A percentile compares a stretch with the other conserved stretches of the same genome.
Conservation (phyloP, 257 asterid species). For the Galeopsis tetrahit region DNA sequence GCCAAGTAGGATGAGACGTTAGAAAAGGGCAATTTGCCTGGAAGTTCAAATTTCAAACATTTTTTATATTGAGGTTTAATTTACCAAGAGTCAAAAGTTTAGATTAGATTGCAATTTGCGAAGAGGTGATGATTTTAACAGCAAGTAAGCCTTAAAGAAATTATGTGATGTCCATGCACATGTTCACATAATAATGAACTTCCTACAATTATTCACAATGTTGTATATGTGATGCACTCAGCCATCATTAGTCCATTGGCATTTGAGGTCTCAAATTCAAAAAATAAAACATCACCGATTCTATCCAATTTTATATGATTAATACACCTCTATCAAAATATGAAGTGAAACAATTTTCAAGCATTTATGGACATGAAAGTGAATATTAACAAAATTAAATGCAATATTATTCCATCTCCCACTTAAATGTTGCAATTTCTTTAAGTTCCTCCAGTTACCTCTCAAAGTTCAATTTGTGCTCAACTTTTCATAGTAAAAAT, state of each 20-base stretch:
- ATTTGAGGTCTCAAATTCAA: neutral
- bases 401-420: neutral
- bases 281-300: neutral
- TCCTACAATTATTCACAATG: neutral
- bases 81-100: too few species aligned
- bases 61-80: too few species aligned
- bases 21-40: too few species aligned
- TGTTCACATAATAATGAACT: neutral
- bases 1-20: too few species aligned
- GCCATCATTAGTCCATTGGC: neutral
- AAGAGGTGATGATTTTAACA: too few species aligned
- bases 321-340: neutral
- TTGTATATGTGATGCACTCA: conserved; percentile 8
- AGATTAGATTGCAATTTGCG: too few species aligned
- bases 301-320: neutral
- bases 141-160: neutral
- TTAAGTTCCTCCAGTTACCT: neutral
- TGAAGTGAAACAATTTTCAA: neutral
- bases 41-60: too few species aligned
- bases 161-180: neutral
- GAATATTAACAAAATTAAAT: neutral
- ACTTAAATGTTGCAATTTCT: neutral
- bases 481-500: neutral
- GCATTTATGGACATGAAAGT: conserved; percentile 1
- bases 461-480: neutral